Evolutionary conservation across 2,329 filamentous ascomycete species (phyloP), one percentile per base, ranked within the genome.

Genomic region (Nemania diffusa): DNA sequence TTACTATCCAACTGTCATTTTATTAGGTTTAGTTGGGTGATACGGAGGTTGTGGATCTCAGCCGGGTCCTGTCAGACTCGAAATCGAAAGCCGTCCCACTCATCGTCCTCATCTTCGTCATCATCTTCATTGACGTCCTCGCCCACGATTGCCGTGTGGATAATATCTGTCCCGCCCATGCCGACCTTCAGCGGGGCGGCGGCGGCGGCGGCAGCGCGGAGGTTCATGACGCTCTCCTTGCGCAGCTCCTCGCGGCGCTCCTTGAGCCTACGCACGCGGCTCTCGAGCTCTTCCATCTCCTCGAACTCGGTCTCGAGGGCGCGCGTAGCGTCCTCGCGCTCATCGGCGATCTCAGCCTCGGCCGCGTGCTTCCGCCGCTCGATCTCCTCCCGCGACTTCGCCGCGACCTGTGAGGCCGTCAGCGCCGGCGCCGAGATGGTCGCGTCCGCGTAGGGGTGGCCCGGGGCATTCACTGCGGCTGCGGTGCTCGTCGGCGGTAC

Each of bases 231-330:
- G 66, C 57, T 62, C 65, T 64, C 73, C 73, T 81, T 73, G 52
- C 88, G 83, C 68, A 94, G 77, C 62, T 88, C 88, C 75, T 94
- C 92, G 53, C 92, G 84, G 77, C 88, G 89, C 75, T 92, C 88
- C 76, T 92, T 91, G 61, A 95, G 79, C 68, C 84, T 85, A 66
- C 84, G 84, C 13, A 95, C 90, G 6, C 92, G 86, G 58, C 88
- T 87, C 78, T 95, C 92, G 52, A 95, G 84, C 75, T 90, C 87
- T 75, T 92, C 90, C 92, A 95, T 95, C 76, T 94, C 90, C 65
- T 93, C 92, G 71, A 95, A 91, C 78, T 95, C 92, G 46, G 90
- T 88, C 78, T 93, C 91, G 64, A 94, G 80, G 32, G 90, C 88
- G 24, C 90, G 85, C 48, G 86, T 87, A 1, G 92, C 92, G 73